Conservation (phyloP, 371 early-diverging fungal genomes). For the Apophysomyces elegans region DNA sequence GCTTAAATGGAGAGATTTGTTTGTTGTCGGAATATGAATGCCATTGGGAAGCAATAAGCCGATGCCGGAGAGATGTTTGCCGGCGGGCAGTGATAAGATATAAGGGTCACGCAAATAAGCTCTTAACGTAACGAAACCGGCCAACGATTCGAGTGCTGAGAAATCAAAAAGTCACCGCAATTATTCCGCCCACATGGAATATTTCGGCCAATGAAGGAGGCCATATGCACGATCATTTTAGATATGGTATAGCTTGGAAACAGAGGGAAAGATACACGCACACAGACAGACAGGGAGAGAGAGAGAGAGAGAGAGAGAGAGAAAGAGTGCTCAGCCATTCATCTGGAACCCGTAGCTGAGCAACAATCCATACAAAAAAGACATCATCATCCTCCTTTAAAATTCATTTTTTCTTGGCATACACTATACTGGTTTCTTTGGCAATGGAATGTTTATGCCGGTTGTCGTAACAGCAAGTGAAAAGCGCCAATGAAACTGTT, state of each 20-base stretch:
- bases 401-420: too few species aligned
- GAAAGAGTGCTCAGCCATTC: too few species aligned
- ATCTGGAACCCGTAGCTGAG: too few species aligned
- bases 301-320: too few species aligned
- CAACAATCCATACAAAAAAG: too few species aligned
- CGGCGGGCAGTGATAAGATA: background rate
- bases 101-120: slow-evolving; percentile 3
- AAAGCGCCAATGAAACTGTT: background rate
- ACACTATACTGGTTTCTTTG: too few species aligned
- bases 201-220: background rate
- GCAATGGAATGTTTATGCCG: background rate
- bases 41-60: background rate
- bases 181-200: slow-evolving; percentile 5
- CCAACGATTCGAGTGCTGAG: background rate
- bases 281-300: background rate
- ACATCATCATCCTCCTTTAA: too few species aligned
- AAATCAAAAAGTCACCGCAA: background rate
- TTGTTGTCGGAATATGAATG: background rate
- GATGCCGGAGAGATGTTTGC: background rate
- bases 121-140: slow-evolving; percentile 8
- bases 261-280: background rate
- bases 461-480: background rate
- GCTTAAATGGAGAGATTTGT: background rate
- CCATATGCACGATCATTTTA: background rate
- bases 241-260: background rate